phyloP scores from a whole-genome alignment of 139 green algal genomes.

The Asterochloris sp. region DNA sequence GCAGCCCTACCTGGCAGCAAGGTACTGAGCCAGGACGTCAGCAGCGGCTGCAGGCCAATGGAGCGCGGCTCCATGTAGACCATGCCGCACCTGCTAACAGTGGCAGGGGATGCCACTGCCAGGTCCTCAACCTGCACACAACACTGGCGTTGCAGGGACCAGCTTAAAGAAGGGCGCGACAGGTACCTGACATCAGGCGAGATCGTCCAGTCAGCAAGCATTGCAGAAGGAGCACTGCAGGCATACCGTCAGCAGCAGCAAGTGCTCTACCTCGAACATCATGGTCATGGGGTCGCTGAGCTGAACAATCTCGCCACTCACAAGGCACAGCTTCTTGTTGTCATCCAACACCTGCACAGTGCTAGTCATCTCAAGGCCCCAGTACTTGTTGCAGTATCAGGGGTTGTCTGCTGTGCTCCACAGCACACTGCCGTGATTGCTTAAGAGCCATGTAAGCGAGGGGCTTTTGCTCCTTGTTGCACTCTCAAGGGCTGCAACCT shows the following conservation, averaged over 20 bases:
- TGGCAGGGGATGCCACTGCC: conserved; percentile 17
- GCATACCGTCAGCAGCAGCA: conserved; percentile 38
- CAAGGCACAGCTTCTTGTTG: conserved; percentile 21
- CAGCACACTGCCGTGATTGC: too few relatives aligned
- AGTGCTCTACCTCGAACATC: conserved; percentile 43
- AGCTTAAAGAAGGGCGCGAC: too few relatives aligned
- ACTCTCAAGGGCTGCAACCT: too few relatives aligned
- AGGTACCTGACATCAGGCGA: too few relatives aligned
- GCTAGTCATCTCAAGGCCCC: too few relatives aligned
- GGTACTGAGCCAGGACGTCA: conserved; percentile 57
- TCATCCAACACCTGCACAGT: conserved; percentile 26
- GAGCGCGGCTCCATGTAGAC: conserved; percentile 62
- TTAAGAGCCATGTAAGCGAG: too few relatives aligned
- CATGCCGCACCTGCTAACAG: conserved; percentile 14
- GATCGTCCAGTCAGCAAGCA: too few relatives aligned
- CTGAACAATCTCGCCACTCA: conserved; percentile 10
- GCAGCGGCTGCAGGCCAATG: conserved; percentile 61
- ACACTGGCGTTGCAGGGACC: too few relatives aligned
- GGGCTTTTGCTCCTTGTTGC: too few relatives aligned
- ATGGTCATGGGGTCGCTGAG: conserved; percentile 19
- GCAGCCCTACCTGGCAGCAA: conserved; percentile 35
- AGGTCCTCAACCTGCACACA: conserved; percentile 1
- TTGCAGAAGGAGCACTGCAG: too few relatives aligned
- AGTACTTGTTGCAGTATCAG: too few relatives aligned
- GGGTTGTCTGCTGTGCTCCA: too few relatives aligned